Evolutionary conservation across 73 alveolate genomes (phyloP).

Genomic region (Paramecium pentaurelia): DNA sequence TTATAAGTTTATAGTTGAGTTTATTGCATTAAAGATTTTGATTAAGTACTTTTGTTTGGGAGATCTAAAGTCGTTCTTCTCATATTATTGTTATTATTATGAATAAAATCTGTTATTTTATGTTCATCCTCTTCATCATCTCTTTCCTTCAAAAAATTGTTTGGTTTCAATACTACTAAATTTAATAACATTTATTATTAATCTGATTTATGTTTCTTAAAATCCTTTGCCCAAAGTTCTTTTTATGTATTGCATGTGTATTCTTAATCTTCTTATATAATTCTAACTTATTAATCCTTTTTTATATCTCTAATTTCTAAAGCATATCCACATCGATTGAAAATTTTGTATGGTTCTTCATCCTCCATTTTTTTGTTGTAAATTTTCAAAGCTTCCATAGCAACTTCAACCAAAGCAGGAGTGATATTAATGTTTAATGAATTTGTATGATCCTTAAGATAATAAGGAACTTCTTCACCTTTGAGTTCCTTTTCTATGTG

Average conservation of each 20-base stretch:
- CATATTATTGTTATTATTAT: background rate
- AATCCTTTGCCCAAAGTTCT: background rate
- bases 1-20: background rate
- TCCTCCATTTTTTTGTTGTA: conserved; percentile 51
- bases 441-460: conserved; percentile 52
- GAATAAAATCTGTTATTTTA: background rate
- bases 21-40: background rate
- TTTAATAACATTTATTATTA: background rate
- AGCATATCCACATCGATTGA: conserved; percentile 46
- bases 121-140: background rate
- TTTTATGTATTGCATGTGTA: background rate
- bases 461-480: conserved; percentile 54
- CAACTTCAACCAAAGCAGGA: conserved; percentile 36
- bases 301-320: conserved; percentile 12
- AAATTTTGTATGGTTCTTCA: conserved; percentile 60
- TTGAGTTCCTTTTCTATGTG: background rate
- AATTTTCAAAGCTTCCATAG: conserved; percentile 59
- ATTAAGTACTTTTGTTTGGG: background rate
- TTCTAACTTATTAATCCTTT: background rate
- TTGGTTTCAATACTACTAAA: background rate
- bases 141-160: background rate
- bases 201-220: background rate
- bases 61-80: background rate
- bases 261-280: background rate
- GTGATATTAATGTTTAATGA: conserved; percentile 53